Evolutionary conservation across 192 early-diverging fungal species (phyloP), one percentile per base, ranked within the genome.

Genomic region (Diversispora epigaea): DNA sequence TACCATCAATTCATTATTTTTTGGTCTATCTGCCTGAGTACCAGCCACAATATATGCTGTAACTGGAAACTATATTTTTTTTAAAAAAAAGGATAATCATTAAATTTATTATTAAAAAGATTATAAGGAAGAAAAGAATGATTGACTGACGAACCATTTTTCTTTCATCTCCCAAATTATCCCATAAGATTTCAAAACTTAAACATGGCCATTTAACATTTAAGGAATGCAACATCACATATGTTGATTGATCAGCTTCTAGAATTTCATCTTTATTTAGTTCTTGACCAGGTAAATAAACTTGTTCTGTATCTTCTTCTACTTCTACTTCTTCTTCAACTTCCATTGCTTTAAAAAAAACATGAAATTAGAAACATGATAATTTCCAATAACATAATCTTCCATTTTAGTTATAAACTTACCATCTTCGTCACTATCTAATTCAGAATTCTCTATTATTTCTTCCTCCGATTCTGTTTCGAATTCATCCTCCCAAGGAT

Each of bases 161-260:
- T 67, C 96, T 84, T 69, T 88, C 87, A 39, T 81, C 83, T 6
- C 96, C 97, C 46, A 97, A 82, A 49, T 89, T 89, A 79, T 98
- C 96, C 21, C 89, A 85, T 62, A 99, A 83, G 77, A 99, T 86
- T 80, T 99, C 98, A 76, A 99, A 99, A 80, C 91, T 94, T 61
- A 99, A 87, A 79, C 95, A 97, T 40, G 98, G 98, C 93, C 96
- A 96, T 78, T 95, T 89, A 41, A 94, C 92, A 56, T 93, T 85
- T 86, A 99, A 87, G 22, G 85, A 85, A 84, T 99, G 96, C 69
- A 99, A 89, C 98, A 99, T 98, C 73, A 95, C 93, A 83, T 99
- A 99, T 0, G 93, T 92, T 15, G 88, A 91, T 76, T 94, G 92
- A 87, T 99, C 98, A 40, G 92, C 94, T 74, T 98, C 94, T 54